These are phyloP conservation scores for Polytrichum formosum DNA, from an alignment of 225 moss, liverwort and hornwort species.

Conservation along the genomic window DNA sequence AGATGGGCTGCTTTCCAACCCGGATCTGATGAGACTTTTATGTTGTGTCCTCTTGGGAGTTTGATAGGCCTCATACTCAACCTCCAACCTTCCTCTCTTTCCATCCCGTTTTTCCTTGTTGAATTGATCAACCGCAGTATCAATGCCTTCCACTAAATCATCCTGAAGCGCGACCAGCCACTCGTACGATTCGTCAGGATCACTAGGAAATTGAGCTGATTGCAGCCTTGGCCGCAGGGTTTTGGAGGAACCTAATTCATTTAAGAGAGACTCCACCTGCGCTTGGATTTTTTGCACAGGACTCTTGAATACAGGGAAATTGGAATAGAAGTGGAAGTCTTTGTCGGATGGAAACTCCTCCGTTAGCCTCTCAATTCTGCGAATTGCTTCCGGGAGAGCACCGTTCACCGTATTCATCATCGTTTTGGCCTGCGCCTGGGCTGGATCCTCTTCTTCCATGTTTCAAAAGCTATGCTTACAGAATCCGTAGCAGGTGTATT, in stretches of 20 bases:
- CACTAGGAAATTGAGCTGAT: constrained; percentile 45
- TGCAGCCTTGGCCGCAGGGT: constrained; percentile 29
- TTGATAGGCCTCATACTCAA: constrained; percentile 18
- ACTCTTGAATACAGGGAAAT: constrained; percentile 68
- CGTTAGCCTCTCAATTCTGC: constrained; percentile 39
- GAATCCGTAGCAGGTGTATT: background rate
- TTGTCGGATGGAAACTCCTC: constrained; percentile 57
- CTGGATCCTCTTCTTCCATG: constrained; percentile 24
- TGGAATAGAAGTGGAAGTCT: constrained; percentile 90
- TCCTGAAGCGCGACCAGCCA: constrained; percentile 90
- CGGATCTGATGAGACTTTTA: background rate
- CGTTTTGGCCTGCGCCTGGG: constrained; percentile 36
- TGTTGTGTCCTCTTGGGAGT: constrained; percentile 28
- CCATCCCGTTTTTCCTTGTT: constrained; percentile 44
- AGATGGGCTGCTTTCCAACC: constrained; percentile 10
- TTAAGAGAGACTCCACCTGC: constrained; percentile 50
- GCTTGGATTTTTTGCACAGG: constrained; percentile 51
- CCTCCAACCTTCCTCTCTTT: constrained; percentile 20
- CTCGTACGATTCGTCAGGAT: constrained; percentile 77
- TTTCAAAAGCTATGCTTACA: background rate
- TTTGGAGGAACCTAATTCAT: constrained; percentile 45
- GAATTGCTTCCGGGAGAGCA: constrained; percentile 38
- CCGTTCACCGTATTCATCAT: constrained; percentile 43
- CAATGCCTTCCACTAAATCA: constrained; percentile 79
- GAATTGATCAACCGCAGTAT: constrained; percentile 69